Base-by-base conservation (phyloP, 2,329 filamentous ascomycete genomes). In the Grosmannia penicillata region DNA sequence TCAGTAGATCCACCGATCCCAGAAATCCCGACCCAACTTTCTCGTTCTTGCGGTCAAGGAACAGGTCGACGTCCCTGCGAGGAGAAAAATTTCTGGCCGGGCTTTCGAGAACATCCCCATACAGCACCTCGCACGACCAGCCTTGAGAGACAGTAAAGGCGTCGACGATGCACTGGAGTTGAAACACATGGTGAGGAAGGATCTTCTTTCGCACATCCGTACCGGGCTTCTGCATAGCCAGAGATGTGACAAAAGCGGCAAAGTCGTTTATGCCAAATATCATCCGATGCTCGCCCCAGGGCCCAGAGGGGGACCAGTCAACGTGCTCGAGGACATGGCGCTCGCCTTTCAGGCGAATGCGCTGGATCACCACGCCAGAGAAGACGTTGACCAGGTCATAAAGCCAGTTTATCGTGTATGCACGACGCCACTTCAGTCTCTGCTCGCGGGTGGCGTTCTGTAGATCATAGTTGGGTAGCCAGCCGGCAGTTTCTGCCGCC, bases 361-460 rank as follows among this genome's bases (percentile, higher is more conserved):
- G 52, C 38, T 64, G 55, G 2, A 62, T 50, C 15, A 64, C 58
- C 39, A 59, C 48, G 4, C 50, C 45, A 0, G 61, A 62, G 39
- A 57, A 66, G 5, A 63, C 21, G 36, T 66, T 68, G 45, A 70
- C 61, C 6, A 70, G 45, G 38, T 68, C 63, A 42, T 68, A 70
- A 0, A 71, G 56, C 65, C 64, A 68, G 41, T 62, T 66, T 42
- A 70, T 65, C 2, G 60, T 66, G 38, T 66, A 70, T 0, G 50
- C 45, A 2, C 63, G 59, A 7, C 66, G 62, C 66, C 66, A 71
- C 8, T 54, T 49, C 4, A 63, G 28, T 18, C 61, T 50, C 36
- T 68, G 47, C 6, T 59, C 49, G 9, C 57, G 48, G n/a, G 49
- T 63, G 0, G 58, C 59, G 2, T 33, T 32, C 37, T 50, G 43